phyloP scores from a whole-genome alignment of 345 rosid species.

The Litchi chinensis region DNA sequence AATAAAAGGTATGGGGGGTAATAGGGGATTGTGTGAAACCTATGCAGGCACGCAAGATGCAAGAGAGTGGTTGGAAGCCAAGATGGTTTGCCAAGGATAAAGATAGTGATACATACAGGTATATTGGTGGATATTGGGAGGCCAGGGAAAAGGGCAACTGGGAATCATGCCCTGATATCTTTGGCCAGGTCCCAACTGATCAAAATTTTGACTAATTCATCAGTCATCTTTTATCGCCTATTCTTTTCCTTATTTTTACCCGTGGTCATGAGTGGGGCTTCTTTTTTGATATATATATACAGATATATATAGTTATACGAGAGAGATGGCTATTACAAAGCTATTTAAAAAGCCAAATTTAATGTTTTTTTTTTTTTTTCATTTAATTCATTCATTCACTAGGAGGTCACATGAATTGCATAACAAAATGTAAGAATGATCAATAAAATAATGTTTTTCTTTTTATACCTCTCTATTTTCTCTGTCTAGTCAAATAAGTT shows the following conservation, averaged over 20 bases:
- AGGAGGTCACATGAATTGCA: too few species aligned
- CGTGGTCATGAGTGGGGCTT: too few species aligned
- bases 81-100: constrained; percentile 84
- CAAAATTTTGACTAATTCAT: constrained; percentile 34
- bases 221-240: background rate
- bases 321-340: too few species aligned
- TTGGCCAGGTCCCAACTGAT: constrained; percentile 71
- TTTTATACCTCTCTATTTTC: too few species aligned
- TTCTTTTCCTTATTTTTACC: background rate
- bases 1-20: background rate
- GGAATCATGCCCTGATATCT: constrained; percentile 89
- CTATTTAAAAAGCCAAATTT: too few species aligned
- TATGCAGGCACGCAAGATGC: constrained; percentile 90
- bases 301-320: too few species aligned
- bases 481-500: too few species aligned
- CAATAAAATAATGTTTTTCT: too few species aligned
- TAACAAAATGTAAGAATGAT: too few species aligned
- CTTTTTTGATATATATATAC: too few species aligned
- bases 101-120: constrained; percentile 56
- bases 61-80: constrained; percentile 97
- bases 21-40: background rate
- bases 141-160: constrained; percentile 64
- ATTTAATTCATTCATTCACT: too few species aligned
- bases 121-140: constrained; percentile 93
- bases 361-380: too few species aligned